phyloP scores from a whole-genome alignment of 305 asterid species.

The Andrographis paniculata region DNA sequence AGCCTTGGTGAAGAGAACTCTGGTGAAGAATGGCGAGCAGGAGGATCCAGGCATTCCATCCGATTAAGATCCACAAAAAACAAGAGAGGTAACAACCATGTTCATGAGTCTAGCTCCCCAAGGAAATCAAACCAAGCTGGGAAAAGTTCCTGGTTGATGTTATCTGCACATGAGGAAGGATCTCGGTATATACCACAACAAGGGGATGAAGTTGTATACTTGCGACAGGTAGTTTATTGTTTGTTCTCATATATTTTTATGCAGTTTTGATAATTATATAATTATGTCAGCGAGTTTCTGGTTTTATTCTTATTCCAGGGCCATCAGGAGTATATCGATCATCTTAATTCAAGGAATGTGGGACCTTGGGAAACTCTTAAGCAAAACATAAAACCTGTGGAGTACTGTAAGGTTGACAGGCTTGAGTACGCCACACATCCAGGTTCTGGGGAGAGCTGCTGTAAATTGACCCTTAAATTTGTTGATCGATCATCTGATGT shows the following conservation, averaged over 20 bases:
- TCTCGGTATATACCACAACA: constrained; percentile 82
- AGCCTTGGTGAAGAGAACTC: constrained; percentile 45
- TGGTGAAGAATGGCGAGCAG: constrained; percentile 44
- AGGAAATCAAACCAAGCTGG: constrained; percentile 52
- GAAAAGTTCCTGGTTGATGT: constrained; percentile 80
- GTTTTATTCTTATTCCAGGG: constrained; percentile 47
- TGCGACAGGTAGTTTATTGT: constrained; percentile 63
- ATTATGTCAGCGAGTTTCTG: constrained; percentile 1
- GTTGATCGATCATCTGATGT: constrained; percentile 62
- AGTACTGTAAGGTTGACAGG: constrained; percentile 67
- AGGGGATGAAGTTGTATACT: constrained; percentile 79
- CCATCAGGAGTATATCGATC: constrained; percentile 68
- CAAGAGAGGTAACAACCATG: constrained; percentile 51
- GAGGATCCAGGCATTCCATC: constrained; percentile 32
- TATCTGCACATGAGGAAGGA: constrained; percentile 83
- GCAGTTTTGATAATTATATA: constrained; percentile 11
- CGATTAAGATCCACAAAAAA: constrained; percentile 69
- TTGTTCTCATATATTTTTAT: background rate
- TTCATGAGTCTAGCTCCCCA: constrained; percentile 48
- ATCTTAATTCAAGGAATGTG: constrained; percentile 32
- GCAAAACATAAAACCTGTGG: constrained; percentile 65
- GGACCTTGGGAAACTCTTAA: constrained; percentile 76
- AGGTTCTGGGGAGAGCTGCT: constrained; percentile 98
- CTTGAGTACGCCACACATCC: constrained; percentile 69
- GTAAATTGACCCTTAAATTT: constrained; percentile 75